Conservation (phyloP, 1,139 yeast genomes). For the Nakaseomyces bracarensis region DNA sequence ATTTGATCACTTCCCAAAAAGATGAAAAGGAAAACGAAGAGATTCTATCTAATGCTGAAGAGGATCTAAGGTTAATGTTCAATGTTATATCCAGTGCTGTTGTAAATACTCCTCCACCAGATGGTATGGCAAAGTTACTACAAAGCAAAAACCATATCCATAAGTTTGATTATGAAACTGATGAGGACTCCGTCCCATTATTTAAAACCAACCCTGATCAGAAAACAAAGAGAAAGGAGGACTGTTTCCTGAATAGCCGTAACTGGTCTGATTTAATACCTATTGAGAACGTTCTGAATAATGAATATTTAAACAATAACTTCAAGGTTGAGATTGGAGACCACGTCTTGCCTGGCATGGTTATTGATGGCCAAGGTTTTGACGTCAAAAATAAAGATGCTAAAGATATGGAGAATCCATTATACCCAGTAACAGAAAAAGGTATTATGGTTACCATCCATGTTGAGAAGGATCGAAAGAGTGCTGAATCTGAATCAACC, state of each 20-base stretch:
- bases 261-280: conserved; percentile 60
- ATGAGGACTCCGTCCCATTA: conserved; percentile 73
- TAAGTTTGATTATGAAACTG: conserved; percentile 52
- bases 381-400: conserved; percentile 13
- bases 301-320: conserved; percentile 16
- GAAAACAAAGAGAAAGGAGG: conserved; percentile 39
- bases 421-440: conserved; percentile 47
- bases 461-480: conserved; percentile 55
- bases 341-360: conserved; percentile 30
- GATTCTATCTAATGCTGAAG: conserved; percentile 45
- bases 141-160: conserved; percentile 63
- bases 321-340: conserved; percentile 27
- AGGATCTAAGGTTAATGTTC: conserved; percentile 69
- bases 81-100: conserved; percentile 86
- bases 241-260: conserved; percentile 64
- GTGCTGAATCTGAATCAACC: conserved; percentile 46
- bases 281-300: conserved; percentile 32
- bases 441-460: conserved; percentile 63
- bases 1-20: conserved; percentile 30
- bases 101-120: conserved; percentile 87
- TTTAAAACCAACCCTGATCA: conserved; percentile 61
- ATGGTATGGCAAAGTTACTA: conserved; percentile 64
- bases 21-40: conserved; percentile 36
- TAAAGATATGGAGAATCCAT: conserved; percentile 21
- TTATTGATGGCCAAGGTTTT: conserved; percentile 11